A percentile compares a stretch with the other conserved stretches of the same genome.
These are phyloP conservation scores for Noccaea bulbosa DNA, from an alignment of 345 rosid genomes.

Conservation along the genomic window DNA sequence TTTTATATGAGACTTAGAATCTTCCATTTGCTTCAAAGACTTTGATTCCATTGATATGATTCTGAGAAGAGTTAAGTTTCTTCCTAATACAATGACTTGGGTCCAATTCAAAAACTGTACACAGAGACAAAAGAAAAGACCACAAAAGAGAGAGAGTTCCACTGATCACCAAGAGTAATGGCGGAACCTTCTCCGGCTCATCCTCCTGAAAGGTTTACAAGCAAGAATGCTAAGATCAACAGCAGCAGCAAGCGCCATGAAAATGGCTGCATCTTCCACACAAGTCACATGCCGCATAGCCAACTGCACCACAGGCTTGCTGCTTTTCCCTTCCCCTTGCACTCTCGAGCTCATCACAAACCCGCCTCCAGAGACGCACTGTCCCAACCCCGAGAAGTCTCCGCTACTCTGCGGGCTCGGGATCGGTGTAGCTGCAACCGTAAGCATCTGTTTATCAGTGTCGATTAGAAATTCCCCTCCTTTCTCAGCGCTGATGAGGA, in stretches of 20 bases:
- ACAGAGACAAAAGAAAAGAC: conserved; percentile 16
- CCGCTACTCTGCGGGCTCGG: conserved; percentile 97
- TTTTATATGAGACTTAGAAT: conserved; percentile 13
- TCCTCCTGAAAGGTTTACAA: conserved; percentile 85
- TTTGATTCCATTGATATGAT: conserved; percentile 8
- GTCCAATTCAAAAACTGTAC: conserved; percentile 42
- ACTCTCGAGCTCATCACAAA: conserved; percentile 94
- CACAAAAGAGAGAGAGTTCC: not conserved
- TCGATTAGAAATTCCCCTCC: conserved; percentile 92
- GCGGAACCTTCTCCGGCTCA: conserved; percentile 61
- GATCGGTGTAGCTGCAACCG: conserved; percentile 64
- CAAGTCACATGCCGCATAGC: conserved; percentile 92
- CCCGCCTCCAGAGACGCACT: conserved; percentile 68
- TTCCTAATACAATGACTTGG: conserved; percentile 35
- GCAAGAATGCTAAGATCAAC: conserved; percentile 95
- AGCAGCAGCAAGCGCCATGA: conserved; percentile 95
- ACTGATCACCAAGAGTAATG: conserved; percentile 56
- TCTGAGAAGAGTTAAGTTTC: conserved; percentile 25
- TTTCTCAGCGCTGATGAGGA: conserved; percentile 78
- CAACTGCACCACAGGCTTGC: conserved; percentile 81
- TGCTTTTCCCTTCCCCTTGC: conserved; percentile 88
- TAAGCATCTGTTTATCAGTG: conserved; percentile 70
- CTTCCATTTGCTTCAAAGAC: conserved; percentile 16
- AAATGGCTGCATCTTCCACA: conserved; percentile 94
- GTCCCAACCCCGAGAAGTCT: conserved; percentile 72